Conservation (phyloP, 441 rosid genomes). For the Sinapis alba region DNA sequence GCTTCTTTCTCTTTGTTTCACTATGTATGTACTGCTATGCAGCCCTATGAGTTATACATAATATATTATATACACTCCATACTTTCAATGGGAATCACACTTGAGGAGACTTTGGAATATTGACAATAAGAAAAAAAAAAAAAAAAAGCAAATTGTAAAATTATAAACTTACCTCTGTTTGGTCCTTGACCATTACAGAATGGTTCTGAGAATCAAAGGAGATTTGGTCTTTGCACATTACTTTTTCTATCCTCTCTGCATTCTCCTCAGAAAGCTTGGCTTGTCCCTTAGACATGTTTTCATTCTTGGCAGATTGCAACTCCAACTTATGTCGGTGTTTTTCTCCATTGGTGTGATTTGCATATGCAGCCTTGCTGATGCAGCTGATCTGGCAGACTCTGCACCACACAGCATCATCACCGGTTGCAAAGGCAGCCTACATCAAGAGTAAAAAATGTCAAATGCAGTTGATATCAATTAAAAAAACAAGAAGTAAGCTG, state of each 20-base stretch:
- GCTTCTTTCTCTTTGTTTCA: conserved; percentile 34
- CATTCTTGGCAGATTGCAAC: background rate
- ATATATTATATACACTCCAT: background rate
- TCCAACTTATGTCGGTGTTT: conserved; percentile 33
- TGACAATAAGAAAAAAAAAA: background rate
- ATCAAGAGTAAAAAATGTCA: background rate
- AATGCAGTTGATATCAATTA: background rate
- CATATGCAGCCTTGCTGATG: conserved; percentile 19
- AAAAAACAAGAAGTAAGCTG: conserved; percentile 12
- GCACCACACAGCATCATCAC: conserved; percentile 29
- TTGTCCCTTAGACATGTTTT: conserved; percentile 1
- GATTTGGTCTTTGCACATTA: conserved; percentile 13
- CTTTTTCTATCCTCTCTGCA: conserved; percentile 10
- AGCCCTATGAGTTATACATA: conserved; percentile 38
- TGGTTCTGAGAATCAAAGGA: background rate
- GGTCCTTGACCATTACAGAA: conserved; percentile 5
- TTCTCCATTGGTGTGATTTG: conserved; percentile 26
- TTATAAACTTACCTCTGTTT: conserved; percentile 27
- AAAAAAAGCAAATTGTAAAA: background rate
- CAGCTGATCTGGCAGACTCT: conserved; percentile 27
- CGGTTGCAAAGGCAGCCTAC: conserved; percentile 18
- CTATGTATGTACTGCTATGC: background rate
- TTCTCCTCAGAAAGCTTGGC: conserved; percentile 15
- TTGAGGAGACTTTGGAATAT: background rate
- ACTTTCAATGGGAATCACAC: background rate